Base-by-base conservation (phyloP, 2,329 filamentous ascomycete genomes). In the Pestalotiopsis fici region DNA sequence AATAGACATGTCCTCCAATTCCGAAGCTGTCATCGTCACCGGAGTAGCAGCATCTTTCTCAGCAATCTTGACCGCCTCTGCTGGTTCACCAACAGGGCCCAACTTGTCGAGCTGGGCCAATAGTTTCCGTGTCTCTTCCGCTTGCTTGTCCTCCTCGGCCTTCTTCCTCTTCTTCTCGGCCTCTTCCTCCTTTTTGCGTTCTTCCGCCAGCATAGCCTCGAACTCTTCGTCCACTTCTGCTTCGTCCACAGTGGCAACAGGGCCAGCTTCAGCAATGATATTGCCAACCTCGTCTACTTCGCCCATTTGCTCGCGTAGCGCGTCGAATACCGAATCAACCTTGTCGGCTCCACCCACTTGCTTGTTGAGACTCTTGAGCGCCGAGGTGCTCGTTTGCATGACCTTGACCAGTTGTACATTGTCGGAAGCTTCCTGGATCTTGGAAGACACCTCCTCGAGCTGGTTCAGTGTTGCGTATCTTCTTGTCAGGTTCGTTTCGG, bases 191-290 rank as follows among this genome's bases (percentile, higher is more conserved):
- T 87, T 86, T 74, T 83, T 82, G 70, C 75, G 80, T 72, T 89
- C 87, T 71, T 88, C 84, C 39, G 77, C 82, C 79, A 95, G 90
- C 81, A 99, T 82, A 3, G 86, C 90, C 71, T 92, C 91, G 59
- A 98, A 85, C 81, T 98, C 95, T 68, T 95, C 92, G 72, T 98
- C 94, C 66, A 98, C 88, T 77, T 97, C 95, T 23, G 76, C 86
- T 75, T 97, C 95, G 77, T 97, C 93, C 37, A 97, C 83, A 1
- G 78, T 70, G 76, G 79, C 65, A 72, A 78, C 23, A 15, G 80
- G 82, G 13, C 81, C 84, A 6, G 80, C 79, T 72, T 96, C 93
- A 64, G 90, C 89, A 69, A 98, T 86, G 54, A 95, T 90, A 66
- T 86, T 88, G 31, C 90, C 89, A 25, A 98, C 88, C 81, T 98